Evolutionary conservation across 805 yeast genomes (phyloP).

Genomic region (Candida manassasensis): DNA sequence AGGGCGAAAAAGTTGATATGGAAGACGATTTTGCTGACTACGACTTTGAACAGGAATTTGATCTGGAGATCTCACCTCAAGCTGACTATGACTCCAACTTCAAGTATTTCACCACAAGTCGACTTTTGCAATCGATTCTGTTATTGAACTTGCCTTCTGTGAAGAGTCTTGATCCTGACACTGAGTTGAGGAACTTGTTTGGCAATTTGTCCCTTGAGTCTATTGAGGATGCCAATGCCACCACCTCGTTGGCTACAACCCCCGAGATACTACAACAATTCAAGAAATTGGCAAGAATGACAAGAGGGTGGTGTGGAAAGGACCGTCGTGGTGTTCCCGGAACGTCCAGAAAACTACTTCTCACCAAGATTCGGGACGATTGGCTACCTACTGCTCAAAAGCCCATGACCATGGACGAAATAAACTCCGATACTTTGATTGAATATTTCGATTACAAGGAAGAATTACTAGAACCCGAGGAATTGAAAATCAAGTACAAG

Average conservation of each 20-base stretch:
- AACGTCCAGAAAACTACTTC: slow-evolving; percentile 56
- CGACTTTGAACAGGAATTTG: slow-evolving; percentile 23
- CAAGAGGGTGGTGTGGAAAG: slow-evolving; percentile 82
- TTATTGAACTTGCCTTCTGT: slow-evolving; percentile 41
- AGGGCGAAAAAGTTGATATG: background rate
- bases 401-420: slow-evolving; percentile 57
- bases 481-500: slow-evolving; percentile 25
- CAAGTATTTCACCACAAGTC: slow-evolving; percentile 42
- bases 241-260: slow-evolving; percentile 63
- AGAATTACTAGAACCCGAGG: slow-evolving; percentile 21
- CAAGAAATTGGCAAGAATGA: slow-evolving; percentile 50
- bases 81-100: slow-evolving; percentile 41
- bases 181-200: slow-evolving; percentile 64
- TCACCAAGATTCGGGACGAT: slow-evolving; percentile 73
- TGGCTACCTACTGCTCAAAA: slow-evolving; percentile 70
- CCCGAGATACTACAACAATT: slow-evolving; percentile 67
- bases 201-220: slow-evolving; percentile 67
- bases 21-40: slow-evolving; percentile 22
- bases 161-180: slow-evolving; percentile 67
- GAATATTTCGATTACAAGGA: slow-evolving; percentile 31
- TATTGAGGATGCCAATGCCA: slow-evolving; percentile 68
- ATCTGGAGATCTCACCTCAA: slow-evolving; percentile 20
- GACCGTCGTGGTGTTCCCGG: slow-evolving; percentile 75
- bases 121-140: slow-evolving; percentile 35
- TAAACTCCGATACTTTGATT: slow-evolving; percentile 36